phyloP scores from a whole-genome alignment of 257 asterid species.

The Striga asiatica region DNA sequence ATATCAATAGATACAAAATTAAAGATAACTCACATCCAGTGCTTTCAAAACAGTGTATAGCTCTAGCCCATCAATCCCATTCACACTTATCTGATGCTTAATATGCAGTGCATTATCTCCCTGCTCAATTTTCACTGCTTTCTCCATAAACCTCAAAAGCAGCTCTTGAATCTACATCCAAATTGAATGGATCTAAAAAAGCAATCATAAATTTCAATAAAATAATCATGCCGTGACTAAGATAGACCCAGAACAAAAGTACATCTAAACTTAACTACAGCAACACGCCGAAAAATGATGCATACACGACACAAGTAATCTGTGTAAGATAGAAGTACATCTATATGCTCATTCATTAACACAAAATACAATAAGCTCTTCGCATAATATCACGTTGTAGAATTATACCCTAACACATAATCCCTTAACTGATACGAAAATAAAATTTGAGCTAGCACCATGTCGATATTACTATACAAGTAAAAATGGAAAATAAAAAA shows the following conservation, averaged over 20 bases:
- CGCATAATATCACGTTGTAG: background rate
- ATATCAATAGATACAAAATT: background rate
- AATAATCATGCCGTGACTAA: conserved; percentile 15
- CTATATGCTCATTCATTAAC: background rate
- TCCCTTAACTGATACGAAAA: background rate
- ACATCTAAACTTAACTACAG: no score
- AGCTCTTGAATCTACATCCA: conserved; percentile 80
- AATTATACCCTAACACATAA: background rate
- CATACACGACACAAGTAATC: no score
- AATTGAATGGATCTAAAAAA: conserved; percentile 47
- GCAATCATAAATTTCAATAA: conserved; percentile 35
- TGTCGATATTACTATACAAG: background rate
- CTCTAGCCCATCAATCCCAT: conserved; percentile 48
- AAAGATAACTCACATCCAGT: conserved; percentile 61
- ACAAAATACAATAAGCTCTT: background rate
- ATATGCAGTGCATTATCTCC: conserved; percentile 39
- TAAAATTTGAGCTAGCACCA: no score
- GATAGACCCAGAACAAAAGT: background rate
- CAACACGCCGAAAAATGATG: no score
- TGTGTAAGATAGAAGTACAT: background rate
- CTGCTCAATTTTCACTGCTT: conserved; percentile 59
- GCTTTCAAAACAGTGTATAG: conserved; percentile 65
- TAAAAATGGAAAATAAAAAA: background rate
- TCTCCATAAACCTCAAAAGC: conserved; percentile 59
- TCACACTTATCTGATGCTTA: conserved; percentile 31